A percentile compares a stretch with the other conserved stretches of the same genome.
Evolutionary conservation across 2,329 filamentous ascomycete species (phyloP).

Genomic region (Chrysoporthe puriensis): DNA sequence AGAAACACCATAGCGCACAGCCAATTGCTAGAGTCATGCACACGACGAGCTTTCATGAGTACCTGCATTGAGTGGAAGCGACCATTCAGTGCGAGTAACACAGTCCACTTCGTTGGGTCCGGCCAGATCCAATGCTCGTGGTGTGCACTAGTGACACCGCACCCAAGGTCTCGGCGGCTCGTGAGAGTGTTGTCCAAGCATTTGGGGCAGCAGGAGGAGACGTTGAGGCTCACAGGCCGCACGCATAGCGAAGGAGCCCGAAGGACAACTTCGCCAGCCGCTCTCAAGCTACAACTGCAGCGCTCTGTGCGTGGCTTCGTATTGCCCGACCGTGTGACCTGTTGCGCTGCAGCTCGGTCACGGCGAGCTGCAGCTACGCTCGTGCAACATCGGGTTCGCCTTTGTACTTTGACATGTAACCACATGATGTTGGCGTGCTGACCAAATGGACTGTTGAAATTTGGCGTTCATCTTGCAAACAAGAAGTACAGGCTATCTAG

Average conservation of each 20-base stretch:
- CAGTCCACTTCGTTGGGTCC: background rate
- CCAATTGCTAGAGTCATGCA: background rate
- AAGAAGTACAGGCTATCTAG: background rate
- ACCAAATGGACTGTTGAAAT: background rate
- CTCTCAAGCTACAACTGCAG: background rate
- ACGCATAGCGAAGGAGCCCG: background rate
- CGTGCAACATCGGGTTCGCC: background rate
- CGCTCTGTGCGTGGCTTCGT: background rate
- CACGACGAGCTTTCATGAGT: background rate
- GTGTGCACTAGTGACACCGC: background rate
- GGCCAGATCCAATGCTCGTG: background rate
- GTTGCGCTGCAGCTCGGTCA: conserved; percentile 11
- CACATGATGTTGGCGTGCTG: background rate
- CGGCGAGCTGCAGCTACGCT: conserved; percentile 4
- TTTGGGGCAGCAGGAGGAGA: background rate
- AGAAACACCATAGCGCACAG: background rate
- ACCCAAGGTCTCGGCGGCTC: background rate
- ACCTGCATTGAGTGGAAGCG: background rate
- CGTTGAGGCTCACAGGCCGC: background rate
- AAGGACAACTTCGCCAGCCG: background rate
- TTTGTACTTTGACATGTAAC: background rate
- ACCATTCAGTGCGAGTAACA: background rate
- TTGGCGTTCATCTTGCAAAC: background rate
- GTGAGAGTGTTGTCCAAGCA: background rate
- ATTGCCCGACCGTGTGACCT: background rate